phyloP scores from a whole-genome alignment of 352 stramenopile species.

The Phytophthora citricola region DNA sequence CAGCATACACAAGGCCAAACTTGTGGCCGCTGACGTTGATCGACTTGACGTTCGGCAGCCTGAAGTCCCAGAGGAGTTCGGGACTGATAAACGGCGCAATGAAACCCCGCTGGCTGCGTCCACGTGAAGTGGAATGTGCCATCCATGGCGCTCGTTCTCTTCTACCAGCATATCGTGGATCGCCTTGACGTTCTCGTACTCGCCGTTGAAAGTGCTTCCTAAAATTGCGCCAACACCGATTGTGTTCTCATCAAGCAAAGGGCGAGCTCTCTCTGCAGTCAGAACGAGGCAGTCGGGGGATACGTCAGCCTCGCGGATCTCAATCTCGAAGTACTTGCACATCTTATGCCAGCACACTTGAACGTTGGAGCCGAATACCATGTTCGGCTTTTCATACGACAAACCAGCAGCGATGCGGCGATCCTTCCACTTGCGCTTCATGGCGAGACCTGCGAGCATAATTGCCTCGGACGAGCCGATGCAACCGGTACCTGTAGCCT shows the following conservation, averaged over 20 bases:
- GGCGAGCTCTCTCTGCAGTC: conserved; percentile 71
- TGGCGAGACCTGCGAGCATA: conserved; percentile 86
- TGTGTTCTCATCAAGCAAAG: conserved; percentile 91
- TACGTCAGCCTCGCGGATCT: conserved; percentile 28
- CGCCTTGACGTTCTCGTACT: conserved; percentile 89
- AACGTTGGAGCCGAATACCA: conserved; percentile 31
- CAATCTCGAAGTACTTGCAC: conserved; percentile 34
- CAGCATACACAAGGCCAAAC: conserved; percentile 91
- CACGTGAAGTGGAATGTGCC: conserved; percentile 3
- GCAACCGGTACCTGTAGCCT: conserved; percentile 80
- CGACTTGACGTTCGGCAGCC: conserved; percentile 86
- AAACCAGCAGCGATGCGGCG: conserved; percentile 20
- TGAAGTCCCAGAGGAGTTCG: conserved; percentile 87
- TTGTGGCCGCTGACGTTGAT: conserved; percentile 94
- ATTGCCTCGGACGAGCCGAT: conserved; percentile 92
- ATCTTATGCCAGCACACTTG: conserved; percentile 30
- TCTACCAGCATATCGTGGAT: conserved; percentile 87
- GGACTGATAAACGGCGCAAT: conserved; percentile 90
- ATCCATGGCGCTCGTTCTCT: conserved; percentile 20
- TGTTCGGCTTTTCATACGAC: conserved; percentile 20
- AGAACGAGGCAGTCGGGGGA: conserved; percentile 61
- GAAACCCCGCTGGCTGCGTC: conserved; percentile 50
- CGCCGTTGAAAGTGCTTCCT: conserved; percentile 91
- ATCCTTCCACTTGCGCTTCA: conserved; percentile 64
- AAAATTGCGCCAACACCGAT: conserved; percentile 90